These are phyloP conservation scores for Elaeis oleifera DNA, from an alignment of 202 grass and related monocot species.

Conservation along the genomic window DNA sequence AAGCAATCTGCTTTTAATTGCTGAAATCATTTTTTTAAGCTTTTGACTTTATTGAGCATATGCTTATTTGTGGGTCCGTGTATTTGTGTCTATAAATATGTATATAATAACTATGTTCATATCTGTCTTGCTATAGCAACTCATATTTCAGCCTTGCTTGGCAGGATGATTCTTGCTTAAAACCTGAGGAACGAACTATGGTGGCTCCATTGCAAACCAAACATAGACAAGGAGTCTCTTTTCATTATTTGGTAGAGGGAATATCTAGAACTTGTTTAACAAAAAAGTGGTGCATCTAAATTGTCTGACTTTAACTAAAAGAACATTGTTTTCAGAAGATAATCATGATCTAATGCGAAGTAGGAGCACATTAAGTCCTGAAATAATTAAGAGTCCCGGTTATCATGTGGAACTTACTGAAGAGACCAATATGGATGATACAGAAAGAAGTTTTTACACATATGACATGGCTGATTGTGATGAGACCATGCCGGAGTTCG, in stretches of 20 bases:
- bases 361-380: too few relatives aligned
- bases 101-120: too few relatives aligned
- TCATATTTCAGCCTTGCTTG: neutral
- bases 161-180: neutral
- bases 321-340: neutral
- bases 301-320: neutral
- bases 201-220: too few relatives aligned
- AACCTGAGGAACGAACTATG: neutral
- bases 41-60: too few relatives aligned
- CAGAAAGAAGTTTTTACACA: conserved; percentile 13
- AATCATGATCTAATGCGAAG: neutral
- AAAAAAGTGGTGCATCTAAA: neutral
- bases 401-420: neutral
- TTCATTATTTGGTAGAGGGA: neutral
- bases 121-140: too few relatives aligned
- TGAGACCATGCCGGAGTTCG: conserved; percentile 58
- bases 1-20: too few relatives aligned
- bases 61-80: too few relatives aligned
- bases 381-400: neutral
- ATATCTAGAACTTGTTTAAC: neutral
- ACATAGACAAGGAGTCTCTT: neutral
- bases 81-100: too few relatives aligned
- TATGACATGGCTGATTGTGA: conserved; percentile 26
- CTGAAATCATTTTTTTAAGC: too few relatives aligned
- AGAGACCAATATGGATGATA: neutral